Conservation (phyloP, 345 rosid species). For the Pseudoturritis turrita region DNA sequence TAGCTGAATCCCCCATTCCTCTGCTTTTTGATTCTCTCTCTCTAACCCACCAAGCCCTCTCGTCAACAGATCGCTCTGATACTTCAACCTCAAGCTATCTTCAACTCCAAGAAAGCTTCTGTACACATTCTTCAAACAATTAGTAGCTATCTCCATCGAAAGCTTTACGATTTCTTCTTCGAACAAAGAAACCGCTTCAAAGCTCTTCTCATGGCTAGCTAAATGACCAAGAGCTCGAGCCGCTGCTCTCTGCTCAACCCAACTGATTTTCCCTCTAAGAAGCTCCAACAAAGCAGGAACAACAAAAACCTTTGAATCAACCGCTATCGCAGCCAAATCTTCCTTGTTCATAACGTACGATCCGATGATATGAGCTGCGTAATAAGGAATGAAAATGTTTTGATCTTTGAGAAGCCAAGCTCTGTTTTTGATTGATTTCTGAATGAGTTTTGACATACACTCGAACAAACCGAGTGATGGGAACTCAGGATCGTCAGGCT, state of each 20-base stretch:
- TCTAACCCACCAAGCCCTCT: constrained; percentile 67
- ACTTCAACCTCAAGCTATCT: constrained; percentile 44
- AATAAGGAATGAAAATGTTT: constrained; percentile 77
- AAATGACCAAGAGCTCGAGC: constrained; percentile 70
- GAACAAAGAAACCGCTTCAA: constrained; percentile 45
- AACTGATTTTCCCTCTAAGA: constrained; percentile 67
- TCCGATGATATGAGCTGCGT: constrained; percentile 80
- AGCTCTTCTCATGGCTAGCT: constrained; percentile 54
- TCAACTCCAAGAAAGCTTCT: constrained; percentile 45
- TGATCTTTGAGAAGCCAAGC: constrained; percentile 71
- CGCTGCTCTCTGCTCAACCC: constrained; percentile 90
- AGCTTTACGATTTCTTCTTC: constrained; percentile 49
- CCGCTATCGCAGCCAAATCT: constrained; percentile 49
- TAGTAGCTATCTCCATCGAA: constrained; percentile 48
- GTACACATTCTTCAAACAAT: constrained; percentile 46
- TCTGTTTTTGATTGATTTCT: constrained; percentile 38
- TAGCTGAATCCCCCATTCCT: constrained; percentile 78
- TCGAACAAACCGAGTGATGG: constrained; percentile 71
- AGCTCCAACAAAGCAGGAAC: constrained; percentile 67
- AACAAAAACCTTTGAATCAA: constrained; percentile 44
- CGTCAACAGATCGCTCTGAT: constrained; percentile 69
- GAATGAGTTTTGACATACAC: constrained; percentile 65
- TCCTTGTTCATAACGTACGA: constrained; percentile 67
- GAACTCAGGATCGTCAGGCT: constrained; percentile 73
- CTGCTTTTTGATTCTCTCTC: constrained; percentile 57